Conservation (phyloP, 805 yeast species). For the Cyberlindnera maritima region DNA sequence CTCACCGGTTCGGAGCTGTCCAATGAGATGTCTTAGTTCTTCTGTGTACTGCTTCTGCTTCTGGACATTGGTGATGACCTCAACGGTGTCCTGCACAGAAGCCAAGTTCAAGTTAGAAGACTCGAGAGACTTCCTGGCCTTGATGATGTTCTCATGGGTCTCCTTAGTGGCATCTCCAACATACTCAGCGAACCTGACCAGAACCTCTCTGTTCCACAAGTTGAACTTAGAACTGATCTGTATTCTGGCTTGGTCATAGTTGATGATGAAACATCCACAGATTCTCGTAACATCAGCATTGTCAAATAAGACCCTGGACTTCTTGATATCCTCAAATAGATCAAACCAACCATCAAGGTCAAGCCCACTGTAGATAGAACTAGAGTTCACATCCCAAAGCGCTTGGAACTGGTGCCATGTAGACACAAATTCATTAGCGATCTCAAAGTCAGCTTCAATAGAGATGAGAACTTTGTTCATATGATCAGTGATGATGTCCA, state of each 20-base stretch:
- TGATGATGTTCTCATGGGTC: slow-evolving; percentile 32
- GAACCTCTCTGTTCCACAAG: slow-evolving; percentile 50
- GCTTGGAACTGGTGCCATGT: slow-evolving; percentile 57
- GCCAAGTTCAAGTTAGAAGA: slow-evolving; percentile 31
- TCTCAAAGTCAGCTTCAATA: slow-evolving; percentile 33
- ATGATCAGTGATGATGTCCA: slow-evolving; percentile 10
- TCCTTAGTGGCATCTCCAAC: slow-evolving; percentile 32
- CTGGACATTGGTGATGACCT: slow-evolving; percentile 39
- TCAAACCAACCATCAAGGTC: slow-evolving; percentile 47
- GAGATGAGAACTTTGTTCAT: slow-evolving; percentile 24
- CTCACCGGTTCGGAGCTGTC: slow-evolving; percentile 31
- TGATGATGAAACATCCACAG: slow-evolving; percentile 44
- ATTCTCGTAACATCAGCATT: slow-evolving; percentile 37
- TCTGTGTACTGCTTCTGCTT: slow-evolving; percentile 18
- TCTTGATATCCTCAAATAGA: slow-evolving; percentile 41
- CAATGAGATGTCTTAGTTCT: slow-evolving; percentile 5
- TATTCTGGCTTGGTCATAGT: slow-evolving; percentile 52
- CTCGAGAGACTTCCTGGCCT: slow-evolving; percentile 38
- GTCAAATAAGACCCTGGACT: slow-evolving; percentile 48
- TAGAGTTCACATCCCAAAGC: slow-evolving; percentile 55
- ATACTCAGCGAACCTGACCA: slow-evolving; percentile 38
- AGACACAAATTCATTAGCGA: slow-evolving; percentile 37
- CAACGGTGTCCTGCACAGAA: slow-evolving; percentile 37
- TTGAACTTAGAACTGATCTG: slow-evolving; percentile 54
- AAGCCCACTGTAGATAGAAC: slow-evolving; percentile 35